Conservation (phyloP, 306 rosid genomes). For the Vigna nakashimae region DNA sequence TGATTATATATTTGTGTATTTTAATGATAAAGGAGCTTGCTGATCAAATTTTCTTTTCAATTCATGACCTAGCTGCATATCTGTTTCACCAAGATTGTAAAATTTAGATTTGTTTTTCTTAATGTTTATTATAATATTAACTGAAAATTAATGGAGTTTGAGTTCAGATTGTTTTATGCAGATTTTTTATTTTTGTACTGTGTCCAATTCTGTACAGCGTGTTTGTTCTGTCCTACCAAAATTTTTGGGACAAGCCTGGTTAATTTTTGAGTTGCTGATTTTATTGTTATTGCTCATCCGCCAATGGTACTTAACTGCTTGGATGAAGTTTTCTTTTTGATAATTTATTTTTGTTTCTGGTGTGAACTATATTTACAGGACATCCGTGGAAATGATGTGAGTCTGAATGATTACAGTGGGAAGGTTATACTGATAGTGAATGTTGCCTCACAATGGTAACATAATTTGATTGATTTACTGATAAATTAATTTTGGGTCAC, state of each 20-base stretch:
- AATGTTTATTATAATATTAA: not conserved
- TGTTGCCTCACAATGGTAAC: conserved; percentile 92
- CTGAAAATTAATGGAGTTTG: conserved; percentile 1
- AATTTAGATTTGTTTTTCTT: conserved; percentile 4
- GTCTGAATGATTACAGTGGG: conserved; percentile 67
- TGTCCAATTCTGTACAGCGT: not conserved
- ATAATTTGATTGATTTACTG: conserved; percentile 16
- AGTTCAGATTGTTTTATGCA: not conserved
- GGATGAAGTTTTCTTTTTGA: not conserved
- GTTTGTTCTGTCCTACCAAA: not conserved
- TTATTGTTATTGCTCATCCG: not conserved
- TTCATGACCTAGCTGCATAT: not conserved
- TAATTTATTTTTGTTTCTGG: conserved; percentile 32
- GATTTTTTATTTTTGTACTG: not conserved
- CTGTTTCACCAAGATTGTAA: conserved; percentile 4
- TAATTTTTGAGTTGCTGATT: not conserved
- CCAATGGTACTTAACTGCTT: not conserved
- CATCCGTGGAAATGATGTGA: conserved; percentile 78
- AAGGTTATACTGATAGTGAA: conserved; percentile 84
- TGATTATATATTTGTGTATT: not conserved
- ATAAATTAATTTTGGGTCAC: conserved; percentile 8
- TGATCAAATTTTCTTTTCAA: conserved; percentile 5
- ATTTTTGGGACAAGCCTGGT: not conserved
- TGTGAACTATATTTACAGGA: conserved; percentile 64
- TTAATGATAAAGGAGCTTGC: conserved; percentile 1